Percentiles rank a stretch among this genome's conserved stretches.
phyloP scores from a whole-genome alignment of 345 rosid species.

The Balakata baccata region DNA sequence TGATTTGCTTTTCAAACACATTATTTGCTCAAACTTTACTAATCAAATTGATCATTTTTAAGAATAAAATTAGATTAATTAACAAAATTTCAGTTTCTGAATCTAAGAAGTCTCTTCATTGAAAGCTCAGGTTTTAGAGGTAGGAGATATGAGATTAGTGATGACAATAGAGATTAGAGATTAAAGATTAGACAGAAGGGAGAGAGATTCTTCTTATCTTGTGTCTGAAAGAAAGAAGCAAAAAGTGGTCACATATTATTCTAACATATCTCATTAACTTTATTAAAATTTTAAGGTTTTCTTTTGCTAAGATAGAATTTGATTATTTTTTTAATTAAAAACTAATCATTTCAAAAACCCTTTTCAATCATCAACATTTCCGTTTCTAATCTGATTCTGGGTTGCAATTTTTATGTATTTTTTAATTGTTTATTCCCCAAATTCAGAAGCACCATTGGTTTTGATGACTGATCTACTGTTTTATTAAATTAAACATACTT shows the following conservation, averaged over 20 bases:
- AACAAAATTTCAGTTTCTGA: neutral
- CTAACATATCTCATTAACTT: slow-evolving; percentile 31
- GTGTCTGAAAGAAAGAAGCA: slow-evolving; percentile 46
- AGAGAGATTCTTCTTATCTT: slow-evolving; percentile 16
- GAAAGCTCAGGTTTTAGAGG: neutral
- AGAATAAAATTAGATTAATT: neutral
- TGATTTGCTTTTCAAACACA: neutral
- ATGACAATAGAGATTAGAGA: neutral
- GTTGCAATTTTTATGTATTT: neutral
- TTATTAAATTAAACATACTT: slow-evolving; percentile 4
- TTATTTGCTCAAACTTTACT: neutral
- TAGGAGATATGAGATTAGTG: neutral
- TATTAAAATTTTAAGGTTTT: slow-evolving; percentile 9
- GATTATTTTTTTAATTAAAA: slow-evolving; percentile 2
- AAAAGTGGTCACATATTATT: slow-evolving; percentile 42
- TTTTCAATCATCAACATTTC: slow-evolving; percentile 25
- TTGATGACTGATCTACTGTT: slow-evolving; percentile 1
- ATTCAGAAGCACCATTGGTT: neutral
- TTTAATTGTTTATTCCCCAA: neutral
- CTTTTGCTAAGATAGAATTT: neutral
- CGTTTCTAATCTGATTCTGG: slow-evolving; percentile 9
- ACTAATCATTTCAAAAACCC: slow-evolving; percentile 14
- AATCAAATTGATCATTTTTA: neutral
- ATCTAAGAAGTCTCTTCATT: neutral
- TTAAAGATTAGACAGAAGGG: neutral